Evolutionary conservation across 2,329 filamentous ascomycete genomes (phyloP).

Genomic region (Fusarium penzigii): DNA sequence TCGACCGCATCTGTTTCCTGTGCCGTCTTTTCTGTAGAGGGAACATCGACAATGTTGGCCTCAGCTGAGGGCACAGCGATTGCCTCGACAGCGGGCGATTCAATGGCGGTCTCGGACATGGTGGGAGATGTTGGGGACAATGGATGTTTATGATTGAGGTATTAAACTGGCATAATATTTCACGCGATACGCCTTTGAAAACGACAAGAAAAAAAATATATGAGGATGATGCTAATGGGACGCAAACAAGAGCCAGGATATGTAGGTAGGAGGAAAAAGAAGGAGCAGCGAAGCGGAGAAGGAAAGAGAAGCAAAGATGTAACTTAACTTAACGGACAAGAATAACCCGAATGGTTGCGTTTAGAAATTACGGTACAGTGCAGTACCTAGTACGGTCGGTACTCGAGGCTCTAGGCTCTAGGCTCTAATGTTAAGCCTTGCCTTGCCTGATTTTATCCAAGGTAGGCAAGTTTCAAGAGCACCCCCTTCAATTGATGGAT

Average conservation of each 20-base stretch:
- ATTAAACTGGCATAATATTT: no score
- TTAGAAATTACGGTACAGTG: no score
- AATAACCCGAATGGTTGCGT: no score
- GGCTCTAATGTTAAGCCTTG: no score
- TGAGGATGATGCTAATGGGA: not conserved
- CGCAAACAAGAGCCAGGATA: not conserved
- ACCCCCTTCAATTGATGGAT: not conserved
- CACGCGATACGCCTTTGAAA: slow-evolving; percentile 17
- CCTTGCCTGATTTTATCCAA: no score
- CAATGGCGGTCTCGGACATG: slow-evolving; percentile 28
- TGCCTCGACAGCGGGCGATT: slow-evolving; percentile 25
- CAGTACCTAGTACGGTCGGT: no score
- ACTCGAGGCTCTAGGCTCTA: no score
- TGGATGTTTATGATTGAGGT: slow-evolving; percentile 7
- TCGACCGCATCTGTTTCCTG: no score
- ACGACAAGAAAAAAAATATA: not conserved
- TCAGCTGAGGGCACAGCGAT: slow-evolving; percentile 26
- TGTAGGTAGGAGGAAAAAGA: slow-evolving; percentile 1
- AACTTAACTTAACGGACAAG: no score
- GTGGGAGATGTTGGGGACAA: slow-evolving; percentile 13
- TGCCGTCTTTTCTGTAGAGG: slow-evolving; percentile 1
- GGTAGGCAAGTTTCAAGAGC: no score
- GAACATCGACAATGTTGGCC: slow-evolving; percentile 19
- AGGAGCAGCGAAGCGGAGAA: not conserved
- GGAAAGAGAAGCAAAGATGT: no score